Evolutionary conservation across 106 monocot genomes (phyloP), one percentile per base, ranked within the genome.

Genomic region (Apostasia ramifera): DNA sequence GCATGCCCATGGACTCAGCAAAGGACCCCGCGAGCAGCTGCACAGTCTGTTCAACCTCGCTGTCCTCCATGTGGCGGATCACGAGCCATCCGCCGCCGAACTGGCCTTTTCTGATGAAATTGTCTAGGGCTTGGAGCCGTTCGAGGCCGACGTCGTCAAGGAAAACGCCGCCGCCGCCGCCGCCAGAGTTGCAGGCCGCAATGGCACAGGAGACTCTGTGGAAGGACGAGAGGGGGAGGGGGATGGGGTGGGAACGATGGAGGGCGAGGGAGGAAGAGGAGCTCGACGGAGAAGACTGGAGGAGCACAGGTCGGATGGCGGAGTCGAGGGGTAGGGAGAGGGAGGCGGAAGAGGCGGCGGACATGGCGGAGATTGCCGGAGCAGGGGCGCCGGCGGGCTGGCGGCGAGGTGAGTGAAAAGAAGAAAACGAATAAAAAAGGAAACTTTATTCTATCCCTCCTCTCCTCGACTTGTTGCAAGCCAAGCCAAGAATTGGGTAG

Each of bases 1-100:
- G 67, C 53, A 77, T 52, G 70, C 57, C 64, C 77, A 82, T 74
- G 58, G 78, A 73, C 67, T 92, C 82, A 43, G 64, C 44, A 71
- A 92, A 97, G 39, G 91, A 89, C 60, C 84, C 78, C 12, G 92
- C 81, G 40, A 97, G 92, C 50, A 97, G 82, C 59, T 1, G 5
- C 44, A 71, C 78, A 61, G 82, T 70, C 59, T 71, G 56, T 47
- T 75, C 86, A 12, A 87, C 8, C 53, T 92, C 87, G 1, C 69
- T 56, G 53, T 64, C 63, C 1, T 40, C 57, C 84, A 95, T 89
- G 11, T 77, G 78, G 6, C 86, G 78, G 72, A 97, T 73, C 12
- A 62, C 67, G 47, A 94, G 73, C 13, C 49, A 74, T 12, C 88
- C 94, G 63, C 68, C 61, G 14, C 63, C 55, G 70, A 85, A 66